Evolutionary conservation across 768 basidiomycete species (phyloP).

Genomic region (Pleurotus tuoliensis): DNA sequence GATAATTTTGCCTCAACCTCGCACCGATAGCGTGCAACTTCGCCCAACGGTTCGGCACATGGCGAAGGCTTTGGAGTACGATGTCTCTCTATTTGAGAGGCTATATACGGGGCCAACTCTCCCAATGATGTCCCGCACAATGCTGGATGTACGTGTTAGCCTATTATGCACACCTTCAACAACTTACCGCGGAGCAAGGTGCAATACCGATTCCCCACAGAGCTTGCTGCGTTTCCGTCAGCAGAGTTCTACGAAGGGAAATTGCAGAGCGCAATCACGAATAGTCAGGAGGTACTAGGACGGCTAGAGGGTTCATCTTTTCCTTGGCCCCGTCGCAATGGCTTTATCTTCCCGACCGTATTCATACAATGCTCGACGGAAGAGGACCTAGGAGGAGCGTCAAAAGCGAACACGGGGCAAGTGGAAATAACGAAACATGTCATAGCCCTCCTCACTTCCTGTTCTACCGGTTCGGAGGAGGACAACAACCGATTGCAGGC

Average conservation of each 20-base stretch:
- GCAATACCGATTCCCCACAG: slow-evolving; percentile 61
- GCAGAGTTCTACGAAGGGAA: slow-evolving; percentile 57
- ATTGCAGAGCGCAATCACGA: slow-evolving; percentile 42
- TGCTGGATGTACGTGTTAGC: slow-evolving; percentile 46
- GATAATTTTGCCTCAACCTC: slow-evolving; percentile 29
- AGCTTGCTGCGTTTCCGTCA: slow-evolving; percentile 60
- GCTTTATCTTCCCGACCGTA: slow-evolving; percentile 42
- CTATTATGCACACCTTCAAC: not conserved
- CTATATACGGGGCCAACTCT: slow-evolving; percentile 40
- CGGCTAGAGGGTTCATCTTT: slow-evolving; percentile 40
- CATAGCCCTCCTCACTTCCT: slow-evolving; percentile 34
- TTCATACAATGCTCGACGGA: slow-evolving; percentile 56
- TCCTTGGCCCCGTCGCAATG: slow-evolving; percentile 50
- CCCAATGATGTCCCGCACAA: slow-evolving; percentile 45
- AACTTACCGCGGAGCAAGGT: slow-evolving; percentile 25
- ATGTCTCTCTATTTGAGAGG: slow-evolving; percentile 56
- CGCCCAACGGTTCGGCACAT: slow-evolving; percentile 61
- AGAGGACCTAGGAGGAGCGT: slow-evolving; percentile 55
- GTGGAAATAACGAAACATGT: slow-evolving; percentile 48
- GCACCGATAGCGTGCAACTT: slow-evolving; percentile 51
- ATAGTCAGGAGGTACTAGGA: slow-evolving; percentile 30
- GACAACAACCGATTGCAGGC: slow-evolving; percentile 5
- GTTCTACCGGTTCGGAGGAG: slow-evolving; percentile 16
- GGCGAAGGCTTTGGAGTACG: slow-evolving; percentile 52
- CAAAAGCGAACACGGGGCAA: slow-evolving; percentile 61